Evolutionary conservation across 2,329 filamentous ascomycete species (phyloP).

Genomic region (Aspergillus sojae): DNA sequence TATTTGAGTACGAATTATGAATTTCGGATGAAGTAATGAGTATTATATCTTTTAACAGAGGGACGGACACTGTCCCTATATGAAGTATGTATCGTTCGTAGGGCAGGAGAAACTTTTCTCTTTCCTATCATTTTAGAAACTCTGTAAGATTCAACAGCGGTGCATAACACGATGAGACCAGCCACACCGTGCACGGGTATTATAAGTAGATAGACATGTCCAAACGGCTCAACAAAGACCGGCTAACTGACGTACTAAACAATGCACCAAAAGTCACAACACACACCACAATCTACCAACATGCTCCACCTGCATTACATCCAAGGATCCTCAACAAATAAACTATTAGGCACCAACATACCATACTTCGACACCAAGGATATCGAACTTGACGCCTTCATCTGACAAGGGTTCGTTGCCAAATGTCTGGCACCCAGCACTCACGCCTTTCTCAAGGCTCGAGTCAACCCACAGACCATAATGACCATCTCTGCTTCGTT

Average conservation of each 20-base stretch:
- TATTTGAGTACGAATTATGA: conserved; percentile 3
- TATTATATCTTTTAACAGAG: not conserved
- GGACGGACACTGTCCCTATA: not conserved
- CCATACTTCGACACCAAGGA: conserved; percentile 92
- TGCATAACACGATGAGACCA: conserved; percentile 17
- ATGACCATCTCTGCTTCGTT: conserved; percentile 65
- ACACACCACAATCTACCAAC: not conserved
- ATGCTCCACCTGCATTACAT: not conserved
- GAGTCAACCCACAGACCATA: conserved; percentile 95
- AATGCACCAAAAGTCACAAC: not conserved
- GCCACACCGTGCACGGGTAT: conserved; percentile 18
- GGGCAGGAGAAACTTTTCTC: not conserved
- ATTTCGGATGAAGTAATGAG: not conserved
- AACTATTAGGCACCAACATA: conserved; percentile 65
- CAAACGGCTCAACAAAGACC: not conserved
- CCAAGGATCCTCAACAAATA: not conserved
- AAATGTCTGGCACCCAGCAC: conserved; percentile 83
- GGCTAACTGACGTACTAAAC: not conserved
- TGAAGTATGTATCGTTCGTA: not conserved
- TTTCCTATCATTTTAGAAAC: not conserved
- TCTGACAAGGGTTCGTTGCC: conserved; percentile 93
- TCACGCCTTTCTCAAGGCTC: conserved; percentile 79
- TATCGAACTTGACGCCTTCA: conserved; percentile 86
- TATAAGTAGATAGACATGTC: conserved; percentile 7
- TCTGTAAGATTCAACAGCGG: not conserved